phyloP scores from a whole-genome alignment of 2,329 filamentous ascomycete species.

The Pseudogymnoascus sp. region DNA sequence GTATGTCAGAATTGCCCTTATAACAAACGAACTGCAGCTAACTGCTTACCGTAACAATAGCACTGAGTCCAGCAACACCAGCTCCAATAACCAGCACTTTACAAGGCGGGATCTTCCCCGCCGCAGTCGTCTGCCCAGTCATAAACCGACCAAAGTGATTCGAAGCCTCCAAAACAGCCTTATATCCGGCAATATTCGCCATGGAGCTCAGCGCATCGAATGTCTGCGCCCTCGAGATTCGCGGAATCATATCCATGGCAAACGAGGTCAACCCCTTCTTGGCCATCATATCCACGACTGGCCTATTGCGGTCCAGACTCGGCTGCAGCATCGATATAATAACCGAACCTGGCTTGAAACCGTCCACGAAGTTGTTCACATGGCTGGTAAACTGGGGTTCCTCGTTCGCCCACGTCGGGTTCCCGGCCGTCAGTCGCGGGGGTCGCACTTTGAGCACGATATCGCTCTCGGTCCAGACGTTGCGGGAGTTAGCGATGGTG shows the following conservation, averaged over 20 bases:
- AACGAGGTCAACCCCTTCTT: constrained; percentile 66
- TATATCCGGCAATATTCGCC: constrained; percentile 93
- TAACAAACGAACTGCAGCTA: not conserved
- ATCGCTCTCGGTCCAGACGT: constrained; percentile 68
- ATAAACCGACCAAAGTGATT: constrained; percentile 85
- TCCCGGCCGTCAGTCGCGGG: constrained; percentile 42
- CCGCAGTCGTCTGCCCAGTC: constrained; percentile 83
- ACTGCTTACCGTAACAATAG: constrained; percentile 63
- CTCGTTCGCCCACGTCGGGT: constrained; percentile 24
- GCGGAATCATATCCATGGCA: constrained; percentile 88
- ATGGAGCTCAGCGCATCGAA: constrained; percentile 85
- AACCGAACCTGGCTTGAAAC: constrained; percentile 62
- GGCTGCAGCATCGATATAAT: constrained; percentile 81
- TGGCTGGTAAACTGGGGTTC: constrained; percentile 32
- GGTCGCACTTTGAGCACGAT: constrained; percentile 80
- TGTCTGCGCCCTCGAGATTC: constrained; percentile 80
- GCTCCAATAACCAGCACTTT: constrained; percentile 88
- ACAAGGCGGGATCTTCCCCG: constrained; percentile 81
- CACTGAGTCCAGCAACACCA: constrained; percentile 80
- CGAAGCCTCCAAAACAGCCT: constrained; percentile 81
- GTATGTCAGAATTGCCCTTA: constrained; percentile 13
- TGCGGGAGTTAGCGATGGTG: constrained; percentile 60
- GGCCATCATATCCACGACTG: constrained; percentile 66
- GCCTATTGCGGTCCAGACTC: constrained; percentile 58
- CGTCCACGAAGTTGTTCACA: constrained; percentile 53